A percentile compares a stretch with the other conserved stretches of the same genome.
These are phyloP conservation scores for Myriosclerotinia scirpicola DNA, from an alignment of 2,329 filamentous ascomycete genomes.

Conservation along the genomic window DNA sequence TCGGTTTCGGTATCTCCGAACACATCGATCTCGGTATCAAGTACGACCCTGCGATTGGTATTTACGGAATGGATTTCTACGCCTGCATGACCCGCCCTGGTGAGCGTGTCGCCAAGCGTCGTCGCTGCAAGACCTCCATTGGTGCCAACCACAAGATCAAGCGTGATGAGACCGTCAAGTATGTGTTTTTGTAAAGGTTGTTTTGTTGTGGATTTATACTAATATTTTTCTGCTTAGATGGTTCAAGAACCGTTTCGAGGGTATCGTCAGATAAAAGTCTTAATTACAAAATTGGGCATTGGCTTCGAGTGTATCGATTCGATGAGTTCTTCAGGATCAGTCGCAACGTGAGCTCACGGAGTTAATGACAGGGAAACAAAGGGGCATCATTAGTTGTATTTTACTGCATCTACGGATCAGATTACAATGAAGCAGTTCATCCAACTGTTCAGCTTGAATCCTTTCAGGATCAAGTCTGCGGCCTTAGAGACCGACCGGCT, in stretches of 20 bases:
- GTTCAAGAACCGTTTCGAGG: conserved; percentile 69
- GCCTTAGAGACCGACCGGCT: conserved; percentile 74
- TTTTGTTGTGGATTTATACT: background rate
- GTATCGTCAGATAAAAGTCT: conserved; percentile 87
- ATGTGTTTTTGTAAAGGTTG: background rate
- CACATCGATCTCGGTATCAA: conserved; percentile 99
- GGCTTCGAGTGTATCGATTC: conserved; percentile 22
- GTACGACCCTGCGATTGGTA: conserved; percentile 97
- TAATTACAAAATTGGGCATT: conserved; percentile 14
- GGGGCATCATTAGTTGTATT: conserved; percentile 37
- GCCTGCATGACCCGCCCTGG: conserved; percentile 99
- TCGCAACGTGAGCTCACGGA: conserved; percentile 34
- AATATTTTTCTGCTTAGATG: conserved; percentile 49
- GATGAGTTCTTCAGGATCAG: conserved; percentile 21
- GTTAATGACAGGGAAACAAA: conserved; percentile 33
- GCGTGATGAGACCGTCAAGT: conserved; percentile 89
- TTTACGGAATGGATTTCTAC: conserved; percentile 99
- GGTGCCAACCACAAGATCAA: conserved; percentile 90
- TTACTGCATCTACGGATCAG: conserved; percentile 40
- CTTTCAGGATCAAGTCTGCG: conserved; percentile 57
- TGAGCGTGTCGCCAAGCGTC: conserved; percentile 95
- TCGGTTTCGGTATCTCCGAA: conserved; percentile 99
- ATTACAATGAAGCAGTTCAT: conserved; percentile 47
- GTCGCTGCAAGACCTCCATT: conserved; percentile 83
- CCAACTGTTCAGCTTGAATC: conserved; percentile 49